These are phyloP conservation scores for Polychaeton citri DNA, from an alignment of 2,329 filamentous ascomycete genomes.

Conservation along the genomic window DNA sequence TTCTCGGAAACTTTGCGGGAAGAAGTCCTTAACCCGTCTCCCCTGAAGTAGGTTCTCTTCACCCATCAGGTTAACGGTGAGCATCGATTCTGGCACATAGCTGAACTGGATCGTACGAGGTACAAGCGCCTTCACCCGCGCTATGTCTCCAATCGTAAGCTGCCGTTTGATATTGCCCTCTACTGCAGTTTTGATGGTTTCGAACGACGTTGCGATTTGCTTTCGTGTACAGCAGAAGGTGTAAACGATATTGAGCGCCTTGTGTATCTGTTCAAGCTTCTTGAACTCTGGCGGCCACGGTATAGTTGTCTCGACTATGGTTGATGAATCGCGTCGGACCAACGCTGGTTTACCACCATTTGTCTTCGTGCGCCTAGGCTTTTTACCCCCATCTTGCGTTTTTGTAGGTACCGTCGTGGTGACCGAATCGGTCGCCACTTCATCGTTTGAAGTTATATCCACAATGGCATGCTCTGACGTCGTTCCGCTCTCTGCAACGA, in stretches of 20 bases:
- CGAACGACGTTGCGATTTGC: conserved; percentile 81
- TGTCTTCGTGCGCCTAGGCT: conserved; percentile 34
- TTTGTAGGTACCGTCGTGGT: conserved; percentile 41
- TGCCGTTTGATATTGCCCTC: conserved; percentile 65
- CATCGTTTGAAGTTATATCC: no score
- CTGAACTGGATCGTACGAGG: conserved; percentile 69
- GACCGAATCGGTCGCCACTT: conserved; percentile 4
- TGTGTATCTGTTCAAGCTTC: conserved; percentile 60
- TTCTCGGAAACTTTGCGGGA: conserved; percentile 23
- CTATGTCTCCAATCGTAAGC: conserved; percentile 64
- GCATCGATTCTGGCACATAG: conserved; percentile 72
- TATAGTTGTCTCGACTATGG: conserved; percentile 36
- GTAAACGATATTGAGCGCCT: conserved; percentile 80
- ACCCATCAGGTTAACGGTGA: conserved; percentile 67
- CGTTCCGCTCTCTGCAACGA: not conserved
- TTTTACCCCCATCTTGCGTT: conserved; percentile 42
- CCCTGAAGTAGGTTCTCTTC: conserved; percentile 53
- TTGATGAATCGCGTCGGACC: conserved; percentile 36
- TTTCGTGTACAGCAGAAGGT: conserved; percentile 92
- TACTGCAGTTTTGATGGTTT: conserved; percentile 73
- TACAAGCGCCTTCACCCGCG: conserved; percentile 63
- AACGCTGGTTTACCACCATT: conserved; percentile 24
- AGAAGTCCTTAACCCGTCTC: conserved; percentile 39
- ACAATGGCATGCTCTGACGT: no score
- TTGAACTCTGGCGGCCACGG: conserved; percentile 68